These are phyloP conservation scores for Podaxis sp. DNA, from an alignment of 768 basidiomycete genomes.

Conservation along the genomic window DNA sequence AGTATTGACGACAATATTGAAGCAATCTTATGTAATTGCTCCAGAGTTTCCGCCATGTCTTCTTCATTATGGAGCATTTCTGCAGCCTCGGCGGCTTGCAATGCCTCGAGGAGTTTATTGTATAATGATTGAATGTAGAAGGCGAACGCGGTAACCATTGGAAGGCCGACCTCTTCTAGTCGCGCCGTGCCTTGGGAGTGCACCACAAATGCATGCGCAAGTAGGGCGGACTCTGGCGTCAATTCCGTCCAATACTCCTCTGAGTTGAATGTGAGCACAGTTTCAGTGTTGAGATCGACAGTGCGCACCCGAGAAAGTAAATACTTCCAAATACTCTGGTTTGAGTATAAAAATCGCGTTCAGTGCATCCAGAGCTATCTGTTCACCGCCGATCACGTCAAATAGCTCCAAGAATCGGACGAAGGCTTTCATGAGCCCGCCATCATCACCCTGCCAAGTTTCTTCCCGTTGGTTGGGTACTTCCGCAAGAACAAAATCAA, in stretches of 20 bases:
- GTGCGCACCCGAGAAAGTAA: conserved; percentile 71
- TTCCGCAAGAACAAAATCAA: conserved; percentile 54
- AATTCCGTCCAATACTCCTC: conserved; percentile 76
- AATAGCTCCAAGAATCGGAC: conserved; percentile 46
- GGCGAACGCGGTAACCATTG: conserved; percentile 90
- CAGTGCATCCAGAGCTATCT: conserved; percentile 83
- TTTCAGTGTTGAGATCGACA: background rate
- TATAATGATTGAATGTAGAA: conserved; percentile 80
- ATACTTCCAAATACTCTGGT: conserved; percentile 63
- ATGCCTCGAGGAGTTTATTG: conserved; percentile 48
- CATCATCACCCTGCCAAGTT: conserved; percentile 42
- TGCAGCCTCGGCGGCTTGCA: conserved; percentile 40
- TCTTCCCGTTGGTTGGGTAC: conserved; percentile 31
- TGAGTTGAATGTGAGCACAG: conserved; percentile 22
- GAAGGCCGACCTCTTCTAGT: conserved; percentile 67
- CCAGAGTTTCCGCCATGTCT: conserved; percentile 49
- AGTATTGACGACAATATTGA: conserved; percentile 82
- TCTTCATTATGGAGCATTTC: conserved; percentile 38
- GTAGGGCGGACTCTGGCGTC: conserved; percentile 77
- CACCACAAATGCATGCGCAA: conserved; percentile 85
- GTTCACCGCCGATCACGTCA: conserved; percentile 66
- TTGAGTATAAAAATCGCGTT: conserved; percentile 73
- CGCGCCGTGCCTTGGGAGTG: conserved; percentile 64
- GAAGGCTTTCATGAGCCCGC: conserved; percentile 44
- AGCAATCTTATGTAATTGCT: conserved; percentile 61